These are phyloP conservation scores for Rubroshorea leprosula DNA, from an alignment of 345 rosid species.

Conservation along the genomic window DNA sequence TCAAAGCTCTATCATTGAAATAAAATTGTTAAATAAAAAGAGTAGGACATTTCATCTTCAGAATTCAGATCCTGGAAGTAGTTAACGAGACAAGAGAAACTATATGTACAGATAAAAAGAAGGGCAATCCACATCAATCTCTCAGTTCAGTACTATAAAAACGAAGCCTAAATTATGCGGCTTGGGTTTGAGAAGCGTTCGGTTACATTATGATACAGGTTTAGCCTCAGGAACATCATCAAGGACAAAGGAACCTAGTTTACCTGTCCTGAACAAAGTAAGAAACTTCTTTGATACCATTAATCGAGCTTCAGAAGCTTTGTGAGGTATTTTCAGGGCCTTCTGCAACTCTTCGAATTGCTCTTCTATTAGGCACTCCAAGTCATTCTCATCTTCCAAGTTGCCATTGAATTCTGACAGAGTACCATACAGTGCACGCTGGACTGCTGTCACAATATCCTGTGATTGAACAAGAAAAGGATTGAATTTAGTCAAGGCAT, in stretches of 20 bases:
- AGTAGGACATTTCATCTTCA: no score
- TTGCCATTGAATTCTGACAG: conserved; percentile 73
- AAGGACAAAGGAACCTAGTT: conserved; percentile 78
- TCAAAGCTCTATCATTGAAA: no score
- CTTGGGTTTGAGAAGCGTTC: no score
- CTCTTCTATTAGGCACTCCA: conserved; percentile 73
- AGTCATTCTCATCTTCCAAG: conserved; percentile 63
- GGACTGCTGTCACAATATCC: conserved; percentile 67
- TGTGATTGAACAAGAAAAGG: conserved; percentile 20
- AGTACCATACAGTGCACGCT: conserved; percentile 41
- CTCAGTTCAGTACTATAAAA: no score
- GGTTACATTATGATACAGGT: no score
- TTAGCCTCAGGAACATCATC: no score
- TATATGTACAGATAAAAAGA: no score
- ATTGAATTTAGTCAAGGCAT: background rate
- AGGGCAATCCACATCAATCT: no score
- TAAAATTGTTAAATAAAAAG: no score
- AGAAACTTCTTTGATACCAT: conserved; percentile 93
- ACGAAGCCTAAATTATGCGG: no score
- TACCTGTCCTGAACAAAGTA: conserved; percentile 78
- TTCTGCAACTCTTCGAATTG: conserved; percentile 72
- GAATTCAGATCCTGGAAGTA: no score
- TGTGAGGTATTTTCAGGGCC: conserved; percentile 68
- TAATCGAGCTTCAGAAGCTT: conserved; percentile 67
- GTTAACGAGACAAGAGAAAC: no score